Evolutionary conservation across 768 basidiomycete genomes (phyloP).

Genomic region (Harrya chromipes): DNA sequence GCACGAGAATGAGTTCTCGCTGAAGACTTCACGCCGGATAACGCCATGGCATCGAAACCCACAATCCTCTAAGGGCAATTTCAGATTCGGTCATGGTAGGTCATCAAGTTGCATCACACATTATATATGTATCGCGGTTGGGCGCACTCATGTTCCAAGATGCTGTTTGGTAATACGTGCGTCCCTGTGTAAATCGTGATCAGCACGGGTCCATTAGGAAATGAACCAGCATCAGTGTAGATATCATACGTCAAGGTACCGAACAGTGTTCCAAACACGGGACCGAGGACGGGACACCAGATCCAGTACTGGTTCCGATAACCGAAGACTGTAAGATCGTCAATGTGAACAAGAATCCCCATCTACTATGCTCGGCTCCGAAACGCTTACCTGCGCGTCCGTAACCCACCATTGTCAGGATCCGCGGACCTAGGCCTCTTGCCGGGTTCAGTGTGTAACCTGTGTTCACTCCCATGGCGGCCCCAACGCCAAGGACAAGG

Average conservation of each 20-base stretch:
- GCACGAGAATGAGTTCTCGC: neutral
- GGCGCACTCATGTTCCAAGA: too few relatives aligned
- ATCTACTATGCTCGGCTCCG: conserved; percentile 33
- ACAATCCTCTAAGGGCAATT: too few relatives aligned
- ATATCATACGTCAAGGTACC: conserved; percentile 60
- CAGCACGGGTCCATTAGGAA: too few relatives aligned
- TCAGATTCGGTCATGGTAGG: too few relatives aligned
- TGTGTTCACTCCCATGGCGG: too few relatives aligned
- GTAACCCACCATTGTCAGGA: conserved; percentile 66
- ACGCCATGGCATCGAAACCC: too few relatives aligned
- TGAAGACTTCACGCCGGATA: too few relatives aligned
- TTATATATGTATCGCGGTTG: too few relatives aligned
- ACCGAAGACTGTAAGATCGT: conserved; percentile 13
- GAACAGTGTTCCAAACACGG: conserved; percentile 54
- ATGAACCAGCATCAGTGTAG: conserved; percentile 44
- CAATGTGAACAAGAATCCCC: too few relatives aligned
- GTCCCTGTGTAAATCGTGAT: too few relatives aligned
- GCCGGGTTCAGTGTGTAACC: conserved; percentile 64
- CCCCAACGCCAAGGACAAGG: conserved; percentile 52
- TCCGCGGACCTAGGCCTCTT: conserved; percentile 60
- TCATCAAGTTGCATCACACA: too few relatives aligned
- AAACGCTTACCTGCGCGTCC: conserved; percentile 32
- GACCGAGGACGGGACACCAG: conserved; percentile 62
- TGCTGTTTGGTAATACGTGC: too few relatives aligned
- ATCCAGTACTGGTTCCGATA: conserved; percentile 64